Evolutionary conservation across 305 asterid genomes (phyloP), one percentile per base, ranked within the genome.

Genomic region (Fraxinus sp.): DNA sequence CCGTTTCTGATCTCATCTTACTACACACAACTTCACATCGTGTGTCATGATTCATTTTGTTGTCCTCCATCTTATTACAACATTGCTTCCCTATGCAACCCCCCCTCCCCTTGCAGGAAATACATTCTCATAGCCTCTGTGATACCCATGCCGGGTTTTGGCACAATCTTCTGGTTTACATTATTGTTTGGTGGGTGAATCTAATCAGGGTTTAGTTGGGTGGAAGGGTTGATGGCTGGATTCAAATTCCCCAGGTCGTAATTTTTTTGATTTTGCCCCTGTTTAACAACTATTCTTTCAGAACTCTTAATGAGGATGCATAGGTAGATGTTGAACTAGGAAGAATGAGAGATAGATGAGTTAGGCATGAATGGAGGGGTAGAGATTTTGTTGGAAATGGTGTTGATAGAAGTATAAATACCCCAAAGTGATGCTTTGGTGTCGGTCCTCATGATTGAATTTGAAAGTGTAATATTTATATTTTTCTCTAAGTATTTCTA

Each of bases 1-100:
- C 30, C 13, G 8, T 68, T 37, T 79, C 49, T 77, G n/a, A 33
- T 4, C 3, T 66, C 36, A 84, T 78, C 90, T 74, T 98, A 97
- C n/a, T n/a, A 20, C 9, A 30, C 37, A 59, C 10, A 9, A 10
- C n/a, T 9, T 3, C 32, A 20, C 33, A 9, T 36, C 39, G 71
- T 68, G 22, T 44, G 18, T 82, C 64, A 72, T 41, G 70, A 76
- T 80, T 77, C 37, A 5, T 73, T 76, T 18, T 28, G 32, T 28
- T 28, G 32, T 62, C 22, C 0, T 64, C 77, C 77, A 39, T 41
- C 64, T 7, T 8, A 3, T 35, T 37, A 32, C 30, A 26, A 24
- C 36, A 36, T 37, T 75, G 52, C 64, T 44, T 52, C 79, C 35
- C 10, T 41, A 0, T 41, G 16, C 28, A 75, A 11, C 13, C 6